Evolutionary conservation across 73 alveolate genomes (phyloP).

Genomic region (Stentor coeruleus): DNA sequence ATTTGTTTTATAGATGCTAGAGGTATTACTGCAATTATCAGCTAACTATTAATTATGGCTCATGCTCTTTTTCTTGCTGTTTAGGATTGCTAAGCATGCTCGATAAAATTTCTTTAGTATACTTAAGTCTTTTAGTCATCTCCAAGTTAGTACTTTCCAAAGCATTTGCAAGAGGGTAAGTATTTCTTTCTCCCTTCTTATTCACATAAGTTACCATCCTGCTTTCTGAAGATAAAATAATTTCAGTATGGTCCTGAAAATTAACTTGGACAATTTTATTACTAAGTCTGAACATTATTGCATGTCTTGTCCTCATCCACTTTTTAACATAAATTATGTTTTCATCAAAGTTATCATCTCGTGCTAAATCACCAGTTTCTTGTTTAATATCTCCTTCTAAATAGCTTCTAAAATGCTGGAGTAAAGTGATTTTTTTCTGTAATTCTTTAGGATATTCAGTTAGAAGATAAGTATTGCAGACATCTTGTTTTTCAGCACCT

Average conservation of each 20-base stretch:
- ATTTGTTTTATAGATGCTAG: too few species aligned
- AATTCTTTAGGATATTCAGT: slow-evolving; percentile 42
- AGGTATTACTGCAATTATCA: too few species aligned
- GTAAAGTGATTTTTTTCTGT: slow-evolving; percentile 37
- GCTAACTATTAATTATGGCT: too few species aligned
- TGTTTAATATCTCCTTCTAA: slow-evolving; percentile 37
- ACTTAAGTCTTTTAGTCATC: slow-evolving; percentile 68
- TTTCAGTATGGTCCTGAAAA: slow-evolving; percentile 93
- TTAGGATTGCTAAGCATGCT: too few species aligned
- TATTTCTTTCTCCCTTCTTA: slow-evolving; percentile 91
- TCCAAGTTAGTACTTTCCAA: slow-evolving; percentile 86
- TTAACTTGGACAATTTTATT: slow-evolving; percentile 92
- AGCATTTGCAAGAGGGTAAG: slow-evolving; percentile 83
- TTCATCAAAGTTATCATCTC: slow-evolving; percentile 29
- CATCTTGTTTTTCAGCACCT: slow-evolving; percentile 44
- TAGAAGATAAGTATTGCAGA: slow-evolving; percentile 26
- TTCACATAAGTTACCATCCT: slow-evolving; percentile 91
- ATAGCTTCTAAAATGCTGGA: slow-evolving; percentile 39
- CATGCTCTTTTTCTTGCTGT: too few species aligned
- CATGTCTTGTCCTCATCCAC: slow-evolving; percentile 95
- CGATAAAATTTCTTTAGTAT: background rate
- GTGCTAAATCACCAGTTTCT: slow-evolving; percentile 19
- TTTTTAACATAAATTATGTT: slow-evolving; percentile 76
- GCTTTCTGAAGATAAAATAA: slow-evolving; percentile 82
- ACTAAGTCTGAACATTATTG: slow-evolving; percentile 91